Conservation (phyloP, 441 rosid genomes). For the Erodium chrysanthum region DNA sequence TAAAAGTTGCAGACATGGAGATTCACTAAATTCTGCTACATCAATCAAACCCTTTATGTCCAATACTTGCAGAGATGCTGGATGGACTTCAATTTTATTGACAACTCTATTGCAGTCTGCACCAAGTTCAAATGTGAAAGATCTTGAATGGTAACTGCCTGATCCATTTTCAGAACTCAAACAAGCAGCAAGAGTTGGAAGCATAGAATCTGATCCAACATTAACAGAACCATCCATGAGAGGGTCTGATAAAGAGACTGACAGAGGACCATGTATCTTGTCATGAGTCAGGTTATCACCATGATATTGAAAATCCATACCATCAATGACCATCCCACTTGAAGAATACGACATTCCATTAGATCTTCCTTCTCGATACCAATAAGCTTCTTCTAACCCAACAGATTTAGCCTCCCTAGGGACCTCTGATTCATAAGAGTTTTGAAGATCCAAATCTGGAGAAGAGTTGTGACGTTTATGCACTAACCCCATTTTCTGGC, state of each 20-base stretch:
- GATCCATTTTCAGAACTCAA: slow-evolving; percentile 4
- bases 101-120: background rate
- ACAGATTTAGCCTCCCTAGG: background rate
- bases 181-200: background rate
- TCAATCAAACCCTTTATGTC: slow-evolving; percentile 9
- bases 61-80: background rate
- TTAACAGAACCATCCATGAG: background rate
- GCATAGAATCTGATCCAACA: background rate
- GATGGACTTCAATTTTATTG: background rate
- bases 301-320: background rate
- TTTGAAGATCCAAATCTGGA: background rate
- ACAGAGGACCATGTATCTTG: background rate
- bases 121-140: slow-evolving; percentile 5
- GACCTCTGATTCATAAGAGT: background rate
- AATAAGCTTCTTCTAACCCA: background rate
- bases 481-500: slow-evolving; percentile 12
- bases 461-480: slow-evolving; percentile 5
- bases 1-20: background rate
- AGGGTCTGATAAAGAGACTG: background rate
- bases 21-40: background rate
- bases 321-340: background rate
- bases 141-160: background rate
- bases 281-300: background rate
- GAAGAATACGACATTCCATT: slow-evolving; percentile 1
- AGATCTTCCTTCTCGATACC: slow-evolving; percentile 5